Evolutionary conservation across 805 yeast species (phyloP), one percentile per base, ranked within the genome.

Genomic region (Nakazawaea laoshanensis): DNA sequence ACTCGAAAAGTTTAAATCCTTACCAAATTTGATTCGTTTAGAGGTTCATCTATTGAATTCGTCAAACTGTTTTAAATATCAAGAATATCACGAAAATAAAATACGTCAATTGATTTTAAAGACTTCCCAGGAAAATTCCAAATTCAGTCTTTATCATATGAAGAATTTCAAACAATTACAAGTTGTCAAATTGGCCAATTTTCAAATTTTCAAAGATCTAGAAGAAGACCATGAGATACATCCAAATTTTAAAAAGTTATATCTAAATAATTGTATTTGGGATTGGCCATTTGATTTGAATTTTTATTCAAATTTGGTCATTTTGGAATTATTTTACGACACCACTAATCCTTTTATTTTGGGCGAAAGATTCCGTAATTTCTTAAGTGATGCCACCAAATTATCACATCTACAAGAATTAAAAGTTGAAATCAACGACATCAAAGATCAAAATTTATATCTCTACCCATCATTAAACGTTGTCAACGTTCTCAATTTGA

Each of bases 261-360:
- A 46, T 3, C 42, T 73, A 4, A 41, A 46, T 10, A 58, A 71
- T 40, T 73, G 79, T 47, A 61, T 66, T 2, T 73, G 79, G 78
- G 68, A 67, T 38, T 73, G 69, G 40, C 79, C 79, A 1, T 72
- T 72, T 43, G 55, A 61, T 13, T 45, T 70, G 27, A 43, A 43
- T 20, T 53, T 54, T 33, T 55, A 54, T 5, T 37, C 41, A 12
- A 41, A 41, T 14, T 43, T 55, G 29, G 44, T 41, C 13, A 35
- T 37, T n/a, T 35, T 57, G 16, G 41, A 39, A 9, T 39, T 58
- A 15, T 40, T 36, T 1, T 58, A 57, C 33, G 41, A 36, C 15
- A 15, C 17, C 8, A 24, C 50, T 9, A 51, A 49, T 27, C 50
- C 54, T 27, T 57, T 57, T 41, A 48, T 57, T 15, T 41, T 57